Base-by-base conservation (phyloP, 306 rosid species). In the Vigna reflexopilosa region DNA sequence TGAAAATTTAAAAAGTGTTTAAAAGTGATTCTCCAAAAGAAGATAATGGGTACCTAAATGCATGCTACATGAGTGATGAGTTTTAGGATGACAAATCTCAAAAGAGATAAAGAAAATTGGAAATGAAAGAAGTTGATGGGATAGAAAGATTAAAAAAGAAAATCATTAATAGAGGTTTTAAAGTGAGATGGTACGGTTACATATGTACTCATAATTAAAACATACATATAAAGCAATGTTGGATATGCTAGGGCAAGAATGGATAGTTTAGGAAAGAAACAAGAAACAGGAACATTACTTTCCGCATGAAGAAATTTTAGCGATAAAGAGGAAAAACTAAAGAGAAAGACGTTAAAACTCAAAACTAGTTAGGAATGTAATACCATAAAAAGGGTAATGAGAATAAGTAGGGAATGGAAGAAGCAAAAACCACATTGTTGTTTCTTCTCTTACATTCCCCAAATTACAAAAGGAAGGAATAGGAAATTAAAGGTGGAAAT, bases 371-470 rank as follows among this genome's bases (percentile, higher is more conserved):
- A 20, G 20, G 9, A 7, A 20, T 16, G 81, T 38, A 67, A 54
- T 61, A 6, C 77, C 73, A 66, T 15, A 80, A 68, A 62, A 67
- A 52, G 28, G 28, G 28, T 3, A 26, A 77, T 81, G 61, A 61
- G 61, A 19, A 9, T 32, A 63, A 64, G 36, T 32, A 1, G 9
- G 45, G 9, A 40, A 7, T n/a, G 38, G n/a, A 58, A 58, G 2
- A 11, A 40, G 9, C 81, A 89, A 84, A 75, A 58, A n/a, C 79
- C 28, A 72, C 67, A 70, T 69, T 69, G 52, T 15, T 71, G 9
- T 19, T 52, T 52, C 77, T 49, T 84, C 79, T 6, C 80, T 62
- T 58, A 59, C 74, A 73, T 75, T 63, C 69, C 75, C 26, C 52
- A 24, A 79, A 67, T 32, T 62, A n/a, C 8, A 0, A 47, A 16